phyloP scores from a whole-genome alignment of 352 stramenopile genomes.

The Pythium myriotylum region DNA sequence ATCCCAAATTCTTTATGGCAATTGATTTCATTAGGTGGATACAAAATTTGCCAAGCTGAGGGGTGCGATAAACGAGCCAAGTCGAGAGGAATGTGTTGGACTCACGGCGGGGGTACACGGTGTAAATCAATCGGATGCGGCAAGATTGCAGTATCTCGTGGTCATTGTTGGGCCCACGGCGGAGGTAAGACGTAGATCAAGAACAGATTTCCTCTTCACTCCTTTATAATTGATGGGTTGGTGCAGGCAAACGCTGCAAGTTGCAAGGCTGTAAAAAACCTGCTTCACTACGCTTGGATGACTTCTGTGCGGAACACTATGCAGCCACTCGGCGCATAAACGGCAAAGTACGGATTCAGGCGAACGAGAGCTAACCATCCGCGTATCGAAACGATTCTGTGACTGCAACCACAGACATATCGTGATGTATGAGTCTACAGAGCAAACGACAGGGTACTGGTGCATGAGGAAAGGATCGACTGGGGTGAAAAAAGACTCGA shows the following conservation, averaged over 20 bases:
- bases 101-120: conserved; percentile 25
- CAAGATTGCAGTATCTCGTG: conserved; percentile 16
- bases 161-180: conserved; percentile 16
- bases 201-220: neutral
- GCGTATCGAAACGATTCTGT: no score
- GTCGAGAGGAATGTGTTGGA: conserved; percentile 29
- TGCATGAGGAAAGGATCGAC: no score
- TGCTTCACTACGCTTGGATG: conserved; percentile 48
- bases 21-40: conserved; percentile 19
- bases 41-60: conserved; percentile 40
- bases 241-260: conserved; percentile 19
- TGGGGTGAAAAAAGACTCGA: no score
- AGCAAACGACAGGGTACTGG: no score
- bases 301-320: conserved; percentile 51
- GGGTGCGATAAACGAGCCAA: conserved; percentile 29
- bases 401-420: no score
- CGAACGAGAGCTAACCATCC: no score
- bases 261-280: conserved; percentile 33
- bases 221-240: neutral
- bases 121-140: conserved; percentile 23
- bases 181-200: conserved; percentile 4
- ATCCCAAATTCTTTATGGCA: no score
- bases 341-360: no score
- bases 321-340: neutral
- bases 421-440: no score